Evolutionary conservation across 441 rosid species (phyloP), one percentile per base, ranked within the genome.

Genomic region (Populus hybrid): DNA sequence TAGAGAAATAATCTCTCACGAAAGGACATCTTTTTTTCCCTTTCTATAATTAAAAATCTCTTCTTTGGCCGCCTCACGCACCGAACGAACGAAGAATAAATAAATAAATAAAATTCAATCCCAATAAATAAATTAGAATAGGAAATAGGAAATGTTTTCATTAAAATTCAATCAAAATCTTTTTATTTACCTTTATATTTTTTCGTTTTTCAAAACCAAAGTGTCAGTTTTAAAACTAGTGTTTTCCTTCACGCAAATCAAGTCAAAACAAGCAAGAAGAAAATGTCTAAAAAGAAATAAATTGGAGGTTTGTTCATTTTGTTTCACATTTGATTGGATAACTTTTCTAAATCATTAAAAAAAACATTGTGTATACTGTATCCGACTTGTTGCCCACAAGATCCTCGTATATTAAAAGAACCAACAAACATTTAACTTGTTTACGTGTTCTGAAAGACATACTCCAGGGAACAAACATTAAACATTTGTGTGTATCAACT

Each of bases 211-310:
- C 69, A 26, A 66, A 64, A 64, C 61, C 36, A 20, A 70, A 73
- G 84, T 78, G 84, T 83, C 84, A 78, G 86, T 82, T 73, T 82
- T 82, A 75, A 80, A 66, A 84, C 87, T 80, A 83, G 86, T 81
- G 87, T 85, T 84, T 61, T 35, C 73, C 54, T 57, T 9, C 4
- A 72, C 69, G 76, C 83, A 85, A 83, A 85, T 35, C 80, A 70
- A 73, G 80, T 85, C 86, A 85, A 85, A 85, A 75, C 72, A 38
- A 46, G 7, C 21, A 57, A 10, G 5, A 30, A 30, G 20, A 32
- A 11, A 34, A 14, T 65, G 2, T 42, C 18, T 8, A 24, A 67
- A 20, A 9, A 70, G 21, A 40, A 21, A 70, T 9, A 71, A 59
- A 59, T 35, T 6, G 71, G n/a, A 10, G 30, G 8, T 20, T 28